Base-by-base conservation (phyloP, 1,284 basidiomycete species). In the Termitomyces sp. region DNA sequence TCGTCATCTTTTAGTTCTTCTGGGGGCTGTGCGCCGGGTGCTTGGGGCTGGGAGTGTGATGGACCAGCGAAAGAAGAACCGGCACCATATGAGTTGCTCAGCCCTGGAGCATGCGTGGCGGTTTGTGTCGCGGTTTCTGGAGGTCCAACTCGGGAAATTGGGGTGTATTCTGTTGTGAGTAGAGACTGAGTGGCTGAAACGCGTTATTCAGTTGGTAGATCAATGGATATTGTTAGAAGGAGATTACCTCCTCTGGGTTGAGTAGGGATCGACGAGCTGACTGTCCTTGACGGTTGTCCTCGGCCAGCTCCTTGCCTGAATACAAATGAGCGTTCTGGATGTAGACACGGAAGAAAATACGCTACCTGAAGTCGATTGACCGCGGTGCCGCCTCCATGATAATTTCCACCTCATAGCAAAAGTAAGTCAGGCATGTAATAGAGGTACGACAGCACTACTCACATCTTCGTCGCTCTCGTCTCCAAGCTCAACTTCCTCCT, bases 161-260 rank as follows among this genome's bases (percentile, higher is more conserved):
- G 91, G 0, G 87, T 93, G 68, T 96, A 95, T 70, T 96, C 93
- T 8, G 93, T 94, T 16, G 91, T 91, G 50, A 93, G 75, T 54
- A 87, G 80, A 1, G 84, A 82, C 43, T 74, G 77, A 9, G 77
- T 74, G 24, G 72, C 72, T 71, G 47, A 14, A 41, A 37, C 6
- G 11, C 7, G 6, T 8, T 14, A 37, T 26, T 46, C 10, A 37
- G 33, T 46, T 10, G 10, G n/a, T 16, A 10, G n/a, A 37, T 18
- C 3, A 5, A 18, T 13, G 24, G 18, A 11, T 18, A 7, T 16
- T 26, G 8, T 21, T 24, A 24, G 21, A 37, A 37, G 8, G n/a
- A 7, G 7, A 33, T 39, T 58, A 59, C 46, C 59, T 77, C 78
- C 72, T 70, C 70, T 76, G 24, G 71, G 66, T 31, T 74, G 73